phyloP scores from a whole-genome alignment of 2,329 filamentous ascomycete species.

The Ophiostoma perfectum region DNA sequence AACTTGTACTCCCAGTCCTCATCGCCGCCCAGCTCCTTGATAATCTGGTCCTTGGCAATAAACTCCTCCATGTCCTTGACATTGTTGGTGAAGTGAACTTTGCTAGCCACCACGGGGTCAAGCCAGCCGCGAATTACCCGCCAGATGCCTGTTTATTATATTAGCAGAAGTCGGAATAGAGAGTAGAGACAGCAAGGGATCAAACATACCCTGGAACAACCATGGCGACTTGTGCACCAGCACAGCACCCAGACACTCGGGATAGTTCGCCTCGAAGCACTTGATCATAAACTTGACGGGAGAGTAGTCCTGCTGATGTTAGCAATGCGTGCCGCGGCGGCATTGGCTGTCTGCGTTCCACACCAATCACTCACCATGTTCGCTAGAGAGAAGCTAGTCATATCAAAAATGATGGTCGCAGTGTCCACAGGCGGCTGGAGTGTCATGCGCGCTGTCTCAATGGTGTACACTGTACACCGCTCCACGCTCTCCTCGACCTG shows the following conservation, averaged over 20 bases:
- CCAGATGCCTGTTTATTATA: constrained; percentile 66
- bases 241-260: constrained; percentile 82
- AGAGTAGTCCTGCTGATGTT: constrained; percentile 64
- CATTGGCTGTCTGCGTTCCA: not conserved
- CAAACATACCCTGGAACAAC: constrained; percentile 77
- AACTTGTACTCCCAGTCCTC: constrained; percentile 84
- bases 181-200: not conserved
- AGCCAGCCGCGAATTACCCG: constrained; percentile 93
- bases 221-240: constrained; percentile 95
- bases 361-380: constrained; percentile 71
- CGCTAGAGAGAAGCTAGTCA: constrained; percentile 66
- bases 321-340: not conserved
- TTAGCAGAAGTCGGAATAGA: not conserved
- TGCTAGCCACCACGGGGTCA: constrained; percentile 89
- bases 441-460: constrained; percentile 87
- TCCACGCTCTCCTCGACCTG: constrained; percentile 79
- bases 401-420: constrained; percentile 43
- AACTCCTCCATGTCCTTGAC: constrained; percentile 71
- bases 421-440: constrained; percentile 79
- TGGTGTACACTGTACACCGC: constrained; percentile 85
- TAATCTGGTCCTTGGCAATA: constrained; percentile 64
- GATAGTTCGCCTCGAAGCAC: constrained; percentile 98
- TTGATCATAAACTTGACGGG: constrained; percentile 99
- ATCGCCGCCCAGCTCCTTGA: constrained; percentile 77
- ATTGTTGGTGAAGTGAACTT: constrained; percentile 88